phyloP scores from a whole-genome alignment of 2,329 filamentous ascomycete genomes.

The Nannizziopsis arthrosporioides region DNA sequence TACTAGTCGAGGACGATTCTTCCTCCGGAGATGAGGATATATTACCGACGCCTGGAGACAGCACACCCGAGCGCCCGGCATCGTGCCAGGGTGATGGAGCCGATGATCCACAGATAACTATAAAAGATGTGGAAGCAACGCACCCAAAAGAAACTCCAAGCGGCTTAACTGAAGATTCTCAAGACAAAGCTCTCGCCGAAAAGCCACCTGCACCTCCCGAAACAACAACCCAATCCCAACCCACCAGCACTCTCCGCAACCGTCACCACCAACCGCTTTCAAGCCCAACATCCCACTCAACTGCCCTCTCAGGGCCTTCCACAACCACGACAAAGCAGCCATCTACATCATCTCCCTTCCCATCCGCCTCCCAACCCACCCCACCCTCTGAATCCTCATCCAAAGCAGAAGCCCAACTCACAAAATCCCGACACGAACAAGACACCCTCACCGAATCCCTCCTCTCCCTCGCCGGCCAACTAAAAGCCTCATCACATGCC shows the following conservation, averaged over 20 bases:
- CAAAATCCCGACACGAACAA: conserved; percentile 69
- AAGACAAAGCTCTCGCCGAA: neutral
- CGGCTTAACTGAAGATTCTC: too few relatives aligned
- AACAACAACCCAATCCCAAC: neutral
- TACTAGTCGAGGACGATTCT: conserved; percentile 7
- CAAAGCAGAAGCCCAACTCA: conserved; percentile 56
- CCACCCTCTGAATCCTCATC: conserved; percentile 16
- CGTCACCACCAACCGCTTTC: conserved; percentile 19
- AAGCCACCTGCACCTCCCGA: neutral
- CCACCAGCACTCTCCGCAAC: conserved; percentile 20
- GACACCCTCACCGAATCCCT: conserved; percentile 71
- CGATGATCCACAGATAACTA: conserved; percentile 4
- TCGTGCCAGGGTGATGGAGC: conserved; percentile 9
- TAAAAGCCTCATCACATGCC: conserved; percentile 62
- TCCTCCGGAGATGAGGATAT: conserved; percentile 20
- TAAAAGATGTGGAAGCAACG: conserved; percentile 4
- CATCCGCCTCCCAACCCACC: conserved; percentile 16
- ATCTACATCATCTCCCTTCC: conserved; percentile 13
- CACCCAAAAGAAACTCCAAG: conserved; percentile 4
- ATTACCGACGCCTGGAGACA: conserved; percentile 21
- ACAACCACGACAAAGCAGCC: conserved; percentile 14
- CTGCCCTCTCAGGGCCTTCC: conserved; percentile 6
- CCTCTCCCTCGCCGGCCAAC: conserved; percentile 62
- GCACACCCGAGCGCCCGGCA: conserved; percentile 5
- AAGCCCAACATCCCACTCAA: conserved; percentile 12